phyloP scores from a whole-genome alignment of 768 basidiomycete species.

The Cubamyces sp. region DNA sequence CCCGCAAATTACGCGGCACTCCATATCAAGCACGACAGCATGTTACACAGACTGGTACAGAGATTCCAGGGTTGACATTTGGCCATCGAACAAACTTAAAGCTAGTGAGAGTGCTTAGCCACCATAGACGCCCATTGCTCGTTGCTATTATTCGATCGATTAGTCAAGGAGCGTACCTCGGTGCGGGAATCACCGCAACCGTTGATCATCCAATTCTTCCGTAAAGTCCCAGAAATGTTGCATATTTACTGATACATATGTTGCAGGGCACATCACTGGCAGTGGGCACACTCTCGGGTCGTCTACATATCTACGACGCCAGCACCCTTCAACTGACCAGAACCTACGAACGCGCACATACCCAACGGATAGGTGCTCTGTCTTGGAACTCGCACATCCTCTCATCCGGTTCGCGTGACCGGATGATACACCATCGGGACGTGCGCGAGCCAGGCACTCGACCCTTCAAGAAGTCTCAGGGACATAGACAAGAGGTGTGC shows the following conservation, averaged over 20 bases:
- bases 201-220: neutral
- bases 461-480: constrained; percentile 73
- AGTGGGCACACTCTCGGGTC: constrained; percentile 88
- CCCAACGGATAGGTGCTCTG: constrained; percentile 88
- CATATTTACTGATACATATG: constrained; percentile 6
- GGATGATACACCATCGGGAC: constrained; percentile 90
- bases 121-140: neutral
- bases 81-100: neutral
- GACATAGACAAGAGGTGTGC: constrained; percentile 93
- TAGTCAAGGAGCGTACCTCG: neutral
- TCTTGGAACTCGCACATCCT: constrained; percentile 92
- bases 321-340: constrained; percentile 72
- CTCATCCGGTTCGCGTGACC: constrained; percentile 89
- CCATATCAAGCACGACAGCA: neutral
- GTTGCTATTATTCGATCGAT: neutral
- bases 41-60: constrained; percentile 3
- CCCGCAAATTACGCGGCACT: neutral
- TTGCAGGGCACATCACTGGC: constrained; percentile 82
- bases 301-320: constrained; percentile 94
- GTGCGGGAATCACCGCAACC: neutral
- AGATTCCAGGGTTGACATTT: neutral
- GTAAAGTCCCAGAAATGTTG: neutral
- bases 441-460: constrained; percentile 69
- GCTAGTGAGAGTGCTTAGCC: neutral
- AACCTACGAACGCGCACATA: constrained; percentile 84